These are phyloP conservation scores for Clonostachys solani DNA, from an alignment of 2,329 filamentous ascomycete genomes.

Conservation along the genomic window DNA sequence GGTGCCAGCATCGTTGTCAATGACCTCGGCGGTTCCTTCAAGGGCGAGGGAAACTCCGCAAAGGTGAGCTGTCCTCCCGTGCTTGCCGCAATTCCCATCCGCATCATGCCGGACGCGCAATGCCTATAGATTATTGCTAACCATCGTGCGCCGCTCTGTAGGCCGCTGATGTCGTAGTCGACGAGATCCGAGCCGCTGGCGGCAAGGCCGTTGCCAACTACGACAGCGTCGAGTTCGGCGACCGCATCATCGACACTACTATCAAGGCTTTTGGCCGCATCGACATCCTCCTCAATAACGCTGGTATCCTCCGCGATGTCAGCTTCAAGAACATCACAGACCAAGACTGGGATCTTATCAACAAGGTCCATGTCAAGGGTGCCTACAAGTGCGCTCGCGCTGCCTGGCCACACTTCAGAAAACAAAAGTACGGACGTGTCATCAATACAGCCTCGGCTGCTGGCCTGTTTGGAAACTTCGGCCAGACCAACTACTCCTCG, in stretches of 20 bases:
- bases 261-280: conserved; percentile 80
- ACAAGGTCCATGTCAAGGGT: conserved; percentile 87
- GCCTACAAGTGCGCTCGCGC: conserved; percentile 94
- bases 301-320: conserved; percentile 89
- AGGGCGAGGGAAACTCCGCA: conserved; percentile 82
- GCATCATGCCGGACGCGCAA: neutral
- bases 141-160: conserved; percentile 21
- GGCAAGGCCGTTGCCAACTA: conserved; percentile 98
- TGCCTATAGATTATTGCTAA: neutral
- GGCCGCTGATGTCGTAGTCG: conserved; percentile 79
- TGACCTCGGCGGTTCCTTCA: conserved; percentile 88
- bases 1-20: conserved; percentile 96
- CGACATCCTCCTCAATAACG: conserved; percentile 96
- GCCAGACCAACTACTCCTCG: conserved; percentile 94
- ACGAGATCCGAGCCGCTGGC: conserved; percentile 80
- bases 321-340: conserved; percentile 99
- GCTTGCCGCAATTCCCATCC: neutral
- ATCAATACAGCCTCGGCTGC: conserved; percentile 98
- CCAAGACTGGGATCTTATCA: conserved; percentile 92
- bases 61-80: conserved; percentile 55
- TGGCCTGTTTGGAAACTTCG: conserved; percentile 92
- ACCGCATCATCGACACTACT: conserved; percentile 88
- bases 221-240: conserved; percentile 88
- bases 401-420: conserved; percentile 96
- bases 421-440: conserved; percentile 95